Base-by-base conservation (phyloP, 1,139 yeast genomes). In the Hyphopichia wangnamkhiaoensis region DNA sequence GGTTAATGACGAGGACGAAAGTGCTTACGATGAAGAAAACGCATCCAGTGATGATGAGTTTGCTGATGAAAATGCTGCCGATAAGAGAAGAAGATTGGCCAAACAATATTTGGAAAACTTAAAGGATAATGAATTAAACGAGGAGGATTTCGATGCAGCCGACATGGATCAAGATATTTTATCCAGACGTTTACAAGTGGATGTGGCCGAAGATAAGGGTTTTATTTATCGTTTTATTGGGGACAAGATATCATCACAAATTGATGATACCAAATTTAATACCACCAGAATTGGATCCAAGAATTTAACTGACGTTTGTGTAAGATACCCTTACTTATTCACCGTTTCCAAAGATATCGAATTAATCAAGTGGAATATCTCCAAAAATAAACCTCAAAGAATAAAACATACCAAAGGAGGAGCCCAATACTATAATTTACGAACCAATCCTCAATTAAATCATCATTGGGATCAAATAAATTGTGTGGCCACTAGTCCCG, bases 61-160 rank as follows among this genome's bases (percentile, higher is more conserved):
- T 49, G 80, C 71, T 19, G 75, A 73, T 21, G 98, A 93, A 61
- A 81, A 80, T 37, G 95, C 91, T 16, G 95, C 96, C 0, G 98
- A 93, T 55, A 91, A 89, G 62, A 80, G 99, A 64, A 80, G 98
- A 65, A 73, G 98, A 55, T 71, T 93, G 47, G 98, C 98, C 16
- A 90, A 90, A 61, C 95, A 91, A 61, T 93, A 93, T 61, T 70
- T 93, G 49, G 93, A 86, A 34, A 87, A 87, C 55, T 65, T 93
- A 53, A 81, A 84, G 56, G 63, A 66, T 3, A 87, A 81, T 46
- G 68, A 68, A 32, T 49, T 61, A 14, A 71, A 74, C 15, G 58
- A 63, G 20, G 79, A 76, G 23, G 90, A 84, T 32, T 89, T 89
- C 53, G 95, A 89, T 68, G 97, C 98, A n/a, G 80, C 82, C 50